phyloP scores from a whole-genome alignment of 805 yeast genomes.

The Blastobotrys chiropterorum region DNA sequence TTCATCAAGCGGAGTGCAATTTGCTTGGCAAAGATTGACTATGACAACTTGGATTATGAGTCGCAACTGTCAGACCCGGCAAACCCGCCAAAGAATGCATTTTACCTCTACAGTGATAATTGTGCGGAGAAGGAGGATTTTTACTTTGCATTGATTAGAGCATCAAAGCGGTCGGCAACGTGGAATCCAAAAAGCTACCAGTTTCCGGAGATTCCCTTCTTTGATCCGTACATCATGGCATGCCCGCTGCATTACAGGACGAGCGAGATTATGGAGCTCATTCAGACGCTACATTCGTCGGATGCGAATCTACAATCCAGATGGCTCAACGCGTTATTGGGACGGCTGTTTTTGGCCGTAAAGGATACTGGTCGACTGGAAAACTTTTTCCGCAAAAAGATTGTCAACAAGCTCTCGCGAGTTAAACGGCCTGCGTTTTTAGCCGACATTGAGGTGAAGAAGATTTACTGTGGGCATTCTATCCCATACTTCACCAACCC shows the following conservation, averaged over 20 bases:
- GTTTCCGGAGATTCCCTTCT: conserved; percentile 14
- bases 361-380: conserved; percentile 67
- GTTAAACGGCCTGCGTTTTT: conserved; percentile 83
- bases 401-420: conserved; percentile 67
- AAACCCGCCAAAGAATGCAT: conserved; percentile 34
- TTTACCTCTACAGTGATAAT: conserved; percentile 67
- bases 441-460: conserved; percentile 70
- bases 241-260: conserved; percentile 67
- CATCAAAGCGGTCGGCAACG: conserved; percentile 42
- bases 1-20: conserved; percentile 79
- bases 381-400: conserved; percentile 47
- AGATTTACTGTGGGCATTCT: conserved; percentile 67
- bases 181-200: neutral
- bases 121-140: conserved; percentile 87
- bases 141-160: conserved; percentile 79
- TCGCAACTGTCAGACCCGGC: conserved; percentile 11
- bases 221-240: conserved; percentile 63
- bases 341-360: conserved; percentile 71
- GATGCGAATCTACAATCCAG: conserved; percentile 77
- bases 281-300: conserved; percentile 71
- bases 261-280: conserved; percentile 62
- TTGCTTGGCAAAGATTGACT: conserved; percentile 52
- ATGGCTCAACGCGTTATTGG: conserved; percentile 87
- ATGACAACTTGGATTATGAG: conserved; percentile 21
- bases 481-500: conserved; percentile 80